Conservation (phyloP, 768 basidiomycete species). For the Rhizopogon vulgaris region DNA sequence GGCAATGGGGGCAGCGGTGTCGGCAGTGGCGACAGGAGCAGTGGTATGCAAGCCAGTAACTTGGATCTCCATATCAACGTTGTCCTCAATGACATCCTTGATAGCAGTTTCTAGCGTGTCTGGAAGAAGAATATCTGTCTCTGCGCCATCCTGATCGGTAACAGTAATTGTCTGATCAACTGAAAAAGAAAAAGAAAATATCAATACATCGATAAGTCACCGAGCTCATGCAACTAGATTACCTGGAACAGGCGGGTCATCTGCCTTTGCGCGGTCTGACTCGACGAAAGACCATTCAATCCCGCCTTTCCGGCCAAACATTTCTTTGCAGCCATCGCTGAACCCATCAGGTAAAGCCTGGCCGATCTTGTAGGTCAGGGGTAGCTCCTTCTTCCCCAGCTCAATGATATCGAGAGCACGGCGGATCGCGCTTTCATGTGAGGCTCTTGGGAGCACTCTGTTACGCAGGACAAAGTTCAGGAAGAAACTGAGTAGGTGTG, state of each 20-base stretch:
- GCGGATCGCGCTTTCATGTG: conserved; percentile 39
- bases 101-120: conserved; percentile 15
- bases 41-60: background rate
- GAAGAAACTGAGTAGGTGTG: conserved; percentile 55
- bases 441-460: conserved; percentile 43
- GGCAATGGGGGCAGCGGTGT: background rate
- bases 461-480: conserved; percentile 54
- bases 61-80: conserved; percentile 16
- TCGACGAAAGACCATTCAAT: conserved; percentile 25
- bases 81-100: conserved; percentile 24
- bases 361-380: conserved; percentile 34
- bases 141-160: conserved; percentile 11
- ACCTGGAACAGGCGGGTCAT: background rate
- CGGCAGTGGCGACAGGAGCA: background rate
- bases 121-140: conserved; percentile 15
- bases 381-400: conserved; percentile 37
- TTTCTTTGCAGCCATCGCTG: conserved; percentile 39
- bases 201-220: conserved; percentile 7
- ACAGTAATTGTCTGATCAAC: conserved; percentile 14
- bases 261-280: background rate
- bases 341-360: conserved; percentile 38
- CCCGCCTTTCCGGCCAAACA: conserved; percentile 44
- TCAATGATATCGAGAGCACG: conserved; percentile 39
- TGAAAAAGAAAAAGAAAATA: background rate
- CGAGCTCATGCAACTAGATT: conserved; percentile 3